Evolutionary conservation across 768 basidiomycete genomes (phyloP), one percentile per base, ranked within the genome.

Genomic region (Suillus subluteus): DNA sequence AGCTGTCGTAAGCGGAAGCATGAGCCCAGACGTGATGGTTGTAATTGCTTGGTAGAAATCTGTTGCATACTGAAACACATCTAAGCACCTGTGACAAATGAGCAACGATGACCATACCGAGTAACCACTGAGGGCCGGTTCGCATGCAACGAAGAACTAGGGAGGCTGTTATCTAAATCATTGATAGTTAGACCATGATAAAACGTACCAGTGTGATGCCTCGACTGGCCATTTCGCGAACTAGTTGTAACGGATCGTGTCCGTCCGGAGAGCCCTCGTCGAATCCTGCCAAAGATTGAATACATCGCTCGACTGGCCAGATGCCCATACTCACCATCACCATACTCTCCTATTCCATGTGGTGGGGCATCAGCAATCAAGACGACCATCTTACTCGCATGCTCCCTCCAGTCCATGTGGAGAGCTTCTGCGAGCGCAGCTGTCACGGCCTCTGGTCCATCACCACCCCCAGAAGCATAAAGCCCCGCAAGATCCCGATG

Each of bases 81-180:
- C 18, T 61, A n/a, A 61, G 48, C 16, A 37, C 35, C 55, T 35
- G 74, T 70, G 71, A 40, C 66, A 41, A 72, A 69, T 69, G 71
- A 26, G 70, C 65, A 44, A 54, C 26, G 56, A 32, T 0, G 38
- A 18, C 75, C 90, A 74, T 72, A 94, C 93, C 65, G 91, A 92
- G 74, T 97, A 97, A 54, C 95, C 94, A 69, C 94, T 95, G 67
- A 97, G 83, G 6, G 95, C 96, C 65, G 97, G 96, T 78, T 99
- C 97, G 80, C 97, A 99, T 37, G 97, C 97, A n/a, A 99, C 97
- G 76, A 98, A 96, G 81, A 98, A 98, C 95, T 98, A 76, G 12
- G 8, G 66, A 48, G 65, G 52, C 66, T 67, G 48, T 64, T 32
- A 30, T 67, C 44, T 62, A 68, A 18, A 43, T 44, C 26, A 30